These are phyloP conservation scores for Naegleria fowleri DNA, from an alignment of 208 protist species.

Conservation along the genomic window DNA sequence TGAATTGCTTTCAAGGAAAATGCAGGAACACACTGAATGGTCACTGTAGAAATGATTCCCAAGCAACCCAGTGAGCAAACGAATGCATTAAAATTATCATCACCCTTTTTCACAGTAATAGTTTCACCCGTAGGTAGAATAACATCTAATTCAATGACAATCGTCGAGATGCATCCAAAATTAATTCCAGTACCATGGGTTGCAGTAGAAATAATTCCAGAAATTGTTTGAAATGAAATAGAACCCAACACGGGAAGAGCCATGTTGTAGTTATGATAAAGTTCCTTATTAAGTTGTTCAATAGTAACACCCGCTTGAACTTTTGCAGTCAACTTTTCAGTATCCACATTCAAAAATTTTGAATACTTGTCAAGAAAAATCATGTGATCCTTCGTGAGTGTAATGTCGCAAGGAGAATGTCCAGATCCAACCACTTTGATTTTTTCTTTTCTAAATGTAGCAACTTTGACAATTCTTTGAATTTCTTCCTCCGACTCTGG, in stretches of 20 bases:
- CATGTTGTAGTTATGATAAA: neutral
- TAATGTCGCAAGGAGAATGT: constrained; percentile 22
- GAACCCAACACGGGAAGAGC: neutral
- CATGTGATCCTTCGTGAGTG: constrained; percentile 25
- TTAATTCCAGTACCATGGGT: constrained; percentile 15
- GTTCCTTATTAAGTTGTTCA: neutral
- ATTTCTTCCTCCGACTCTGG: neutral
- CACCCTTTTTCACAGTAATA: neutral
- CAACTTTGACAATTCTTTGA: constrained; percentile 3
- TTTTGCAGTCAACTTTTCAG: neutral
- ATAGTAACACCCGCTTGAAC: neutral
- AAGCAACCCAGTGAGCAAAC: neutral
- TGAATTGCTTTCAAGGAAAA: neutral
- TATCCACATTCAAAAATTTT: neutral
- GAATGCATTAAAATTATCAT: neutral
- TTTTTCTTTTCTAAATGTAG: neutral
- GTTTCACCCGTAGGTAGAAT: neutral
- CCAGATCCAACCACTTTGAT: constrained; percentile 18
- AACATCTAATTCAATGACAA: constrained; percentile 16
- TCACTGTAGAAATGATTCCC: neutral
- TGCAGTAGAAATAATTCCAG: constrained; percentile 15
- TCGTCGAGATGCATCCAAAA: neutral
- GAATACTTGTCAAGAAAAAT: neutral
- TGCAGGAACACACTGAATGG: neutral
- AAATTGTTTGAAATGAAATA: constrained; percentile 16